Evolutionary conservation across 768 basidiomycete species (phyloP).

Genomic region (Steccherinum ochraceum): DNA sequence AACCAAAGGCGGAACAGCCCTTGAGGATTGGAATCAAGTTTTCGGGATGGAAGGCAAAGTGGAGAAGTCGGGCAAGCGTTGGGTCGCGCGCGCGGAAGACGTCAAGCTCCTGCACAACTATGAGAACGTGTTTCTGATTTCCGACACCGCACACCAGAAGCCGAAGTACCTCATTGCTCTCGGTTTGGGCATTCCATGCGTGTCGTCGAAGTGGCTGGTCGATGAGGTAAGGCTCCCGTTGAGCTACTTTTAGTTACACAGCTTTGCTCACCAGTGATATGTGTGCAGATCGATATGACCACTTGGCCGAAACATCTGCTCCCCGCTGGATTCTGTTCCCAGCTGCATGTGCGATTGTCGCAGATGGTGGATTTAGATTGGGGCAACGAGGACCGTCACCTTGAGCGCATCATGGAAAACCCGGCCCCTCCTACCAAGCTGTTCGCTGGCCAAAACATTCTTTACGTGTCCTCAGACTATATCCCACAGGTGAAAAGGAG

Average conservation of each 20-base stretch:
- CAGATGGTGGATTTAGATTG: slow-evolving; percentile 45
- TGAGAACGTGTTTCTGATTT: slow-evolving; percentile 57
- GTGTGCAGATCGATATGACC: slow-evolving; percentile 8
- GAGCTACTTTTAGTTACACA: not conserved
- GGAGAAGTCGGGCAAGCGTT: slow-evolving; percentile 38
- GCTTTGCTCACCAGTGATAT: not conserved
- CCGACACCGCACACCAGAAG: slow-evolving; percentile 61
- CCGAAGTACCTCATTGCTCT: slow-evolving; percentile 79
- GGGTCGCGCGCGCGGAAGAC: slow-evolving; percentile 45
- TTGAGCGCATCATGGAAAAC: slow-evolving; percentile 55
- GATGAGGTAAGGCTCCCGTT: slow-evolving; percentile 18
- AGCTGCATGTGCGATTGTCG: slow-evolving; percentile 34
- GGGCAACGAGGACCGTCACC: slow-evolving; percentile 42
- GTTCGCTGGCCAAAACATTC: slow-evolving; percentile 46
- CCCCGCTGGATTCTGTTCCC: slow-evolving; percentile 40
- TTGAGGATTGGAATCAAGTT: slow-evolving; percentile 58
- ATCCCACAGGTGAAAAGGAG: slow-evolving; percentile 38
- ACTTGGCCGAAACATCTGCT: slow-evolving; percentile 64
- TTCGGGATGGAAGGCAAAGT: slow-evolving; percentile 51
- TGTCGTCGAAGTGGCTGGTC: slow-evolving; percentile 53
- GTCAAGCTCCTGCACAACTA: slow-evolving; percentile 39
- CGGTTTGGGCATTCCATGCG: slow-evolving; percentile 80
- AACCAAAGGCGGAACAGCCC: slow-evolving; percentile 45
- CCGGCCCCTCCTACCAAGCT: slow-evolving; percentile 51
- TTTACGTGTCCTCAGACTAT: slow-evolving; percentile 56